These are phyloP conservation scores for Coccomyxa sp. DNA, from an alignment of 139 green algal genomes.

Conservation along the genomic window DNA sequence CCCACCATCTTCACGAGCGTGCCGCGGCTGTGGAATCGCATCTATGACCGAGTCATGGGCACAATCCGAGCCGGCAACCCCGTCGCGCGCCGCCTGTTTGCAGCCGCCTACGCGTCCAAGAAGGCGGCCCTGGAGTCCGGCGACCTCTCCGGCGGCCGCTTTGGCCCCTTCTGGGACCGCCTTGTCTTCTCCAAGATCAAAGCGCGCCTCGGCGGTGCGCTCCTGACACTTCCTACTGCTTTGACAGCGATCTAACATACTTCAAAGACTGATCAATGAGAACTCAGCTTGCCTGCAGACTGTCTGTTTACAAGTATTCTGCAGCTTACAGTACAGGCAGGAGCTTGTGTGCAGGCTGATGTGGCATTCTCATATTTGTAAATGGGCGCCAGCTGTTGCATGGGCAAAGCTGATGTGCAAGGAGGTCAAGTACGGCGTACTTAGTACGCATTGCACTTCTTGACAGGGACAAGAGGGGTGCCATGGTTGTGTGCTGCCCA, in stretches of 20 bases:
- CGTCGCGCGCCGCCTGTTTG: constrained; percentile 66
- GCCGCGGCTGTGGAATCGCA: constrained; percentile 94
- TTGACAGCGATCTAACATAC: constrained; percentile 19
- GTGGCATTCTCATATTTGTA: too few species aligned
- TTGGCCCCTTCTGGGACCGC: constrained; percentile 79
- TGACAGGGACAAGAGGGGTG: neutral
- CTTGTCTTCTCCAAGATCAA: constrained; percentile 95
- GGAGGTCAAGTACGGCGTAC: too few species aligned
- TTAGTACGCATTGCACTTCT: too few species aligned
- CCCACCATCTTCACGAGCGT: constrained; percentile 86
- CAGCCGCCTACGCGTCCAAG: constrained; percentile 73
- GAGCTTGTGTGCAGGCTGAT: too few species aligned
- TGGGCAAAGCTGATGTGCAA: too few species aligned
- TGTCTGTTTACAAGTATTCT: too few species aligned
- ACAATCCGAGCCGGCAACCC: constrained; percentile 37
- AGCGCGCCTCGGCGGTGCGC: constrained; percentile 64
- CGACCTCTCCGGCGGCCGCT: constrained; percentile 59
- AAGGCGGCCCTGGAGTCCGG: constrained; percentile 48
- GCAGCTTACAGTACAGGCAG: too few species aligned
- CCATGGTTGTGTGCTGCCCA: neutral
- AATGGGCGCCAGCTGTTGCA: too few species aligned
- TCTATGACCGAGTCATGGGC: constrained; percentile 87
- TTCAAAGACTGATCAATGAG: neutral
- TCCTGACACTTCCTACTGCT: constrained; percentile 23
- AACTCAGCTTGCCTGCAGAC: neutral